Conservation (phyloP, 225 moss, liverwort and hornwort species). For the Asterella californica region DNA sequence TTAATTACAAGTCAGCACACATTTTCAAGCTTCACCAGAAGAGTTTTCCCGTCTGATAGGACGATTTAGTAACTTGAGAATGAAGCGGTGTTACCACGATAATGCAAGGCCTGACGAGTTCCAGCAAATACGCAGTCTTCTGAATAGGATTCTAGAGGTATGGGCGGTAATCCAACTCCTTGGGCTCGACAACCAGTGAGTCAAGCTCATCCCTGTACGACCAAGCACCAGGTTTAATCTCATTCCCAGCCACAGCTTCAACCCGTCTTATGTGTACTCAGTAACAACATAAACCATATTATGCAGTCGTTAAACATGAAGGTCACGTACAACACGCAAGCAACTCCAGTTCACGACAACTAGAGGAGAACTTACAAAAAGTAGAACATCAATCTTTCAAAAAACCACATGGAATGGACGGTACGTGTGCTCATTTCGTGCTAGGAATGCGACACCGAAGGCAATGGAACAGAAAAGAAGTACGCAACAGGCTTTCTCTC, state of each 20-base stretch:
- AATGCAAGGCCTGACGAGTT: background rate
- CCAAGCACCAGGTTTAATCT: slow-evolving; percentile 1
- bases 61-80: background rate
- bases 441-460: background rate
- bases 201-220: slow-evolving; percentile 78
- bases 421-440: background rate
- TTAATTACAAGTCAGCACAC: slow-evolving; percentile 8
- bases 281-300: background rate
- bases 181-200: slow-evolving; percentile 60
- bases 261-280: background rate
- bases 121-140: background rate
- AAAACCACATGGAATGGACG: background rate
- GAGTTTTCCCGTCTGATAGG: background rate
- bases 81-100: background rate
- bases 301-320: background rate
- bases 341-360: background rate
- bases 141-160: slow-evolving; percentile 47
- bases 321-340: background rate
- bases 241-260: background rate
- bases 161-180: slow-evolving; percentile 75
- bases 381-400: background rate
- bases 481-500: background rate
- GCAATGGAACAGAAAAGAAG: background rate
- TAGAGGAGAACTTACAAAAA: background rate
- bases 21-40: slow-evolving; percentile 18